These are phyloP conservation scores for Sarocladiaceae sp. DNA, from an alignment of 2,329 filamentous ascomycete genomes.

Conservation along the genomic window DNA sequence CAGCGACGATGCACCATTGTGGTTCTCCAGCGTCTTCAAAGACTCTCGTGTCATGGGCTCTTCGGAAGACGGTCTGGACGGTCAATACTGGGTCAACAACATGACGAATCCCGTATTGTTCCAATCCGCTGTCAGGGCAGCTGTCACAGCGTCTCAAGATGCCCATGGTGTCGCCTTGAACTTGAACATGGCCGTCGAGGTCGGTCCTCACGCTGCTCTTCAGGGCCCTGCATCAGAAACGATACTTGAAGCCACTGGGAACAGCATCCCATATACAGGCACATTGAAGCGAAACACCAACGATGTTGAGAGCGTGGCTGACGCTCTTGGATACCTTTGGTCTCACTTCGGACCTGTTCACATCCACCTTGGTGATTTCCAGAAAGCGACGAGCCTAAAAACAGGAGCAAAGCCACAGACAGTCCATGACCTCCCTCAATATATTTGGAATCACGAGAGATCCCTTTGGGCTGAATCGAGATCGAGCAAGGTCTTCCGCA, in stretches of 20 bases:
- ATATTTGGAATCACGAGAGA: slow-evolving; percentile 48
- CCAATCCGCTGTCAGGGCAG: slow-evolving; percentile 13
- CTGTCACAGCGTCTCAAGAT: slow-evolving; percentile 12
- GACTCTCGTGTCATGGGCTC: slow-evolving; percentile 9
- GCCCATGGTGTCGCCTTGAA: no score
- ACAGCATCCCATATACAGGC: slow-evolving; percentile 35
- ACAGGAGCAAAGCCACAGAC: no score
- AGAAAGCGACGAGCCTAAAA: no score
- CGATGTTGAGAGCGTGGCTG: slow-evolving; percentile 21
- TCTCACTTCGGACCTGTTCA: slow-evolving; percentile 5
- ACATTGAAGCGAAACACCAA: slow-evolving; percentile 34
- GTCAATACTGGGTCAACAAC: slow-evolving; percentile 20
- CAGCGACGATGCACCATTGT: slow-evolving; percentile 9
- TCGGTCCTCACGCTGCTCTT: slow-evolving; percentile 42
- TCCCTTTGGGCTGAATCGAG: slow-evolving; percentile 49
- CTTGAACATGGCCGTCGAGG: slow-evolving; percentile 31
- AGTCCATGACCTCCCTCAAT: slow-evolving; percentile 45
- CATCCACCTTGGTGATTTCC: slow-evolving; percentile 7
- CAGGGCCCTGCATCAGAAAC: slow-evolving; percentile 42
- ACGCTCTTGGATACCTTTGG: slow-evolving; percentile 17
- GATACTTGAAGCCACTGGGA: slow-evolving; percentile 33
- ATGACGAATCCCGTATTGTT: slow-evolving; percentile 19
- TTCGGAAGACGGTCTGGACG: not conserved
- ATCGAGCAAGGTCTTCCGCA: slow-evolving; percentile 35
- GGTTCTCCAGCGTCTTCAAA: slow-evolving; percentile 15